Conservation (phyloP, 2,329 filamentous ascomycete species). For the Fusarium brevicatenulatum region DNA sequence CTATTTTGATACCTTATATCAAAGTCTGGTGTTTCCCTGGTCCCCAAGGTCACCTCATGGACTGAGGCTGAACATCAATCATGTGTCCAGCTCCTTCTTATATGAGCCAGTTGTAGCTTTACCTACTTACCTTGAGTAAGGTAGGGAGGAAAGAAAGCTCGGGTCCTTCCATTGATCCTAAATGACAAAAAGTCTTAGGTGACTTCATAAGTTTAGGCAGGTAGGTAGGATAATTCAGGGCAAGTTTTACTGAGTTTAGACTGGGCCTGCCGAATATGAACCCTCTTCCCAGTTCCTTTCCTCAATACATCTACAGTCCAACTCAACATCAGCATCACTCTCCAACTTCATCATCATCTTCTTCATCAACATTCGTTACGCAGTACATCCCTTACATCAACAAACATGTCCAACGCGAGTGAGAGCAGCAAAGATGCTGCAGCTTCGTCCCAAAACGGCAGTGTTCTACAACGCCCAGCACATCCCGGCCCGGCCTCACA, state of each 20-base stretch:
- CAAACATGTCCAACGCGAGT: background rate
- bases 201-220: too few species aligned
- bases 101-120: background rate
- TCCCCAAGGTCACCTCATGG: background rate
- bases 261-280: too few species aligned
- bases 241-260: too few species aligned
- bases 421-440: background rate
- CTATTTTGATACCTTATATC: background rate
- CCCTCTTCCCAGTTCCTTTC: too few species aligned
- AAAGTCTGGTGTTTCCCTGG: background rate
- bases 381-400: background rate
- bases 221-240: too few species aligned
- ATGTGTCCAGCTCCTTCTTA: background rate
- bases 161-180: too few species aligned
- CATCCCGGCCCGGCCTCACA: background rate
- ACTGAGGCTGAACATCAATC: background rate
- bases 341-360: background rate
- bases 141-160: too few species aligned
- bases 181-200: too few species aligned
- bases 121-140: too few species aligned
- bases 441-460: background rate
- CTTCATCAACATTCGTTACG: background rate
- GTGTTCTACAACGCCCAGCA: background rate
- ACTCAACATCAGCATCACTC: background rate
- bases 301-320: background rate